Evolutionary conservation across 1,139 yeast genomes (phyloP).

Genomic region (Yamadazyma triangularis): DNA sequence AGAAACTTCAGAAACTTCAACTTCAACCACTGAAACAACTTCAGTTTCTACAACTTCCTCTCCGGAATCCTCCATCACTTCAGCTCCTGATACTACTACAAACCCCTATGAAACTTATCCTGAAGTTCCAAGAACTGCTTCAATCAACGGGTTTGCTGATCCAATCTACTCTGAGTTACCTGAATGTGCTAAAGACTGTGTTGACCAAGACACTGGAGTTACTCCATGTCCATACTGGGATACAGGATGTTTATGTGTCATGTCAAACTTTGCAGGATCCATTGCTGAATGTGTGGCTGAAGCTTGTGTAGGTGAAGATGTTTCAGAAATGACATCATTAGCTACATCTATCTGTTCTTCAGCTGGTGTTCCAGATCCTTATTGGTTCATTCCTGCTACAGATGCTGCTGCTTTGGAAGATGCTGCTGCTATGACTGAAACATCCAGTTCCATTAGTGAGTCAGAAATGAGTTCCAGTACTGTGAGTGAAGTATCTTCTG

Average conservation of each 20-base stretch:
- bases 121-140: slow-evolving; percentile 34
- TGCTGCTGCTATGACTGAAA: slow-evolving; percentile 8
- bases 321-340: slow-evolving; percentile 17
- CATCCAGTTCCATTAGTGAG: background rate
- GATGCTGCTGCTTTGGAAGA: slow-evolving; percentile 7
- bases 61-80: slow-evolving; percentile 2
- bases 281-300: slow-evolving; percentile 28
- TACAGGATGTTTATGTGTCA: slow-evolving; percentile 35
- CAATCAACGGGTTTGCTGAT: slow-evolving; percentile 41
- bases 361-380: slow-evolving; percentile 24
- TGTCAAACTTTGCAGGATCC: slow-evolving; percentile 23
- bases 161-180: slow-evolving; percentile 27
- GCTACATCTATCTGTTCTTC: slow-evolving; percentile 23
- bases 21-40: background rate
- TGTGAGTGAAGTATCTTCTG: slow-evolving; percentile 1
- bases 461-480: background rate
- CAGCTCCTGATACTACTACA: slow-evolving; percentile 13
- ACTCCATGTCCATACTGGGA: slow-evolving; percentile 41
- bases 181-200: slow-evolving; percentile 26
- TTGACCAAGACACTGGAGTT: slow-evolving; percentile 17
- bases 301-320: slow-evolving; percentile 22
- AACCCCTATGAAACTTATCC: slow-evolving; percentile 29
- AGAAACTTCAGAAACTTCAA: background rate
- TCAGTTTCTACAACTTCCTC: background rate
- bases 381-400: slow-evolving; percentile 21